A percentile compares a stretch with the other conserved stretches of the same genome.
phyloP scores from a whole-genome alignment of 2,329 filamentous ascomycete genomes.

The Erysiphe neolycopersici region DNA sequence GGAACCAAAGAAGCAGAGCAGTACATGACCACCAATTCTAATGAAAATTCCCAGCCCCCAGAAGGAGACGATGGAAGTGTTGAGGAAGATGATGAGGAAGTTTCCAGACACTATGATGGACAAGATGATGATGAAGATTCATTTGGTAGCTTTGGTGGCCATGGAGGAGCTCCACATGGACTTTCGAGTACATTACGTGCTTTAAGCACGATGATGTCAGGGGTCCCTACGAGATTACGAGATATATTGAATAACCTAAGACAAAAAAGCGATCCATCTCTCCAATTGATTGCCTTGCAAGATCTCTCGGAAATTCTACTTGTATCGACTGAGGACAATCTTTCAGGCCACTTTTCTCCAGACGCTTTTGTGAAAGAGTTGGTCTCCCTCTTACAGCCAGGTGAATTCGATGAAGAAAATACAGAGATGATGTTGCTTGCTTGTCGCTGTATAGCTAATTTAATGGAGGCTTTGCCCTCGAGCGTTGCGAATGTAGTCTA shows the following conservation, averaged over 20 bases:
- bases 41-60: conserved; percentile 7
- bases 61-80: conserved; percentile 22
- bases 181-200: conserved; percentile 64
- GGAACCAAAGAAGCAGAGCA: conserved; percentile 43
- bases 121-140: conserved; percentile 28
- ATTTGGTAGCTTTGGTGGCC: conserved; percentile 40
- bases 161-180: conserved; percentile 31
- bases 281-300: conserved; percentile 77
- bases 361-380: conserved; percentile 91
- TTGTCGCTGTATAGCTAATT: conserved; percentile 80
- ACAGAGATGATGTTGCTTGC: conserved; percentile 93
- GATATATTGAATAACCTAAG: conserved; percentile 52
- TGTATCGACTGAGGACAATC: conserved; percentile 87
- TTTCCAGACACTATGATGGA: conserved; percentile 21
- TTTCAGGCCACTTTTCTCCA: conserved; percentile 82
- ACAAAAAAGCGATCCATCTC: conserved; percentile 58
- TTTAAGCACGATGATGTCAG: conserved; percentile 75
- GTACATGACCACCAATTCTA: conserved; percentile 24
- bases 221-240: conserved; percentile 52
- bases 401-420: conserved; percentile 64
- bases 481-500: conserved; percentile 92
- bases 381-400: conserved; percentile 71
- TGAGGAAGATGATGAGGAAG: conserved; percentile 38
- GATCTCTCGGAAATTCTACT: conserved; percentile 82
- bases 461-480: conserved; percentile 89